Base-by-base conservation (phyloP, 306 rosid genomes). In the Dryas drummondii region DNA sequence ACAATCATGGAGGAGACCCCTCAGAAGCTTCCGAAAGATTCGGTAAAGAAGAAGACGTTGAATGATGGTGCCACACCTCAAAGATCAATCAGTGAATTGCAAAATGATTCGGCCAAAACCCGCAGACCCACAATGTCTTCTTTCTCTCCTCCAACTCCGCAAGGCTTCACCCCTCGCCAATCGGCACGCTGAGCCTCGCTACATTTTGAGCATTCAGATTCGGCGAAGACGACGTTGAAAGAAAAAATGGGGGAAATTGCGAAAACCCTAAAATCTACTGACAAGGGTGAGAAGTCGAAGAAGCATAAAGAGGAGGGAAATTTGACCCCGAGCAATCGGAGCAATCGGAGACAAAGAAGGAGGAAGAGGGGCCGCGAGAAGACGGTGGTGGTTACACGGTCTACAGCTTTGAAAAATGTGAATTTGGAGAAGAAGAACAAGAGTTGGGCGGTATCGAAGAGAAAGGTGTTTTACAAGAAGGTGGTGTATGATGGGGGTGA, bases 101-200 rank as follows among this genome's bases (percentile, higher is more conserved):
- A 1, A 22, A 22, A 22, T 22, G 22, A 22, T 22, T 22, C 22
- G 22, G 22, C 22, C 22, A 22, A 22, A 22, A 22, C 22, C 22
- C 22, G 22, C 22, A 22, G 22, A 22, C 22, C 22, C 22, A 22
- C 22, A 22, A 22, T 22, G 4, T 84, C 84, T 2, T 46, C 78
- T 0, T 17, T 83, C 68, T 66, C 74, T 46, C 91, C 97, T 16
- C 45, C 53, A n/a, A 88, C 93, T 16, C 92, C 93, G 0, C 87
- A 74, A 67, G 61, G 87, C 67, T 51, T 62, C 22, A 22, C 88
- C 16, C 84, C 87, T 56, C 91, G 0, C 60, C 83, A 91, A 69
- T 92, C 91, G 57, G 54, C 82, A 26, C 96, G 97, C 78, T 74
- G 84, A 15, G 66, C 70, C 44, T 80, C 86, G 7, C 71, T 73